Evolutionary conservation across 208 protist genomes (phyloP).

Genomic region (Acanthamoeba triangularis): DNA sequence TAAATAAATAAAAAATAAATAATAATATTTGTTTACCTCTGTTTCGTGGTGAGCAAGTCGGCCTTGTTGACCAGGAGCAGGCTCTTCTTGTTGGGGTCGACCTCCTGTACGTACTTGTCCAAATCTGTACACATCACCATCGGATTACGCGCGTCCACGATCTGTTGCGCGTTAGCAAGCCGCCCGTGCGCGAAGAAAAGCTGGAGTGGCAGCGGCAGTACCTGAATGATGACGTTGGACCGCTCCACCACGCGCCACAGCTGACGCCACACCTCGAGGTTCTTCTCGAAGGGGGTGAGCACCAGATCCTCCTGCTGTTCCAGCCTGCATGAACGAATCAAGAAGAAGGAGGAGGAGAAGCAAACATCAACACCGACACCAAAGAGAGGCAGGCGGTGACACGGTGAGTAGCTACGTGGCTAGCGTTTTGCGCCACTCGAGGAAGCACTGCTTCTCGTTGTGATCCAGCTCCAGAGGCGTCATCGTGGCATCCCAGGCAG

Average conservation of each 20-base stretch:
- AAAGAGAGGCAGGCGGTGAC: neutral
- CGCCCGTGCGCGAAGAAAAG: neutral
- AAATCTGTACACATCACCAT: constrained; percentile 97
- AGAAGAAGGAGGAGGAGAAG: neutral
- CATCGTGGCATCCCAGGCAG: constrained; percentile 79
- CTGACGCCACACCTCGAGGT: constrained; percentile 99
- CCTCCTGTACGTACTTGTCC: constrained; percentile 91
- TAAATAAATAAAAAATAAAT: too few relatives aligned
- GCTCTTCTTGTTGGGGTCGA: constrained; percentile 88
- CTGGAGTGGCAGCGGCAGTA: neutral
- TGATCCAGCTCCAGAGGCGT: constrained; percentile 78
- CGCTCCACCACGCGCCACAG: constrained; percentile 99
- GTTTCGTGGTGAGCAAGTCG: constrained; percentile 97
- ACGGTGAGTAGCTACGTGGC: constrained; percentile 68
- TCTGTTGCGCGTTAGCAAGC: neutral
- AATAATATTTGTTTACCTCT: constrained; percentile 90
- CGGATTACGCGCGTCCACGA: constrained; percentile 95
- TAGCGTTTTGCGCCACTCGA: constrained; percentile 85
- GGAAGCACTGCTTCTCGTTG: constrained; percentile 83
- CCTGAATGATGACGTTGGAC: constrained; percentile 86
- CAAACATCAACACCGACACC: neutral
- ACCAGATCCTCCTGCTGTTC: constrained; percentile 96
- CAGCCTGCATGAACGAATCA: constrained; percentile 84
- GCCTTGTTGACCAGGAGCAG: constrained; percentile 99
- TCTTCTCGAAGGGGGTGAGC: constrained; percentile 99